A percentile compares a stretch with the other conserved stretches of the same genome.
These are phyloP conservation scores for Microbotryomycetes sp. DNA, from an alignment of 1,284 basidiomycete genomes.

Conservation along the genomic window DNA sequence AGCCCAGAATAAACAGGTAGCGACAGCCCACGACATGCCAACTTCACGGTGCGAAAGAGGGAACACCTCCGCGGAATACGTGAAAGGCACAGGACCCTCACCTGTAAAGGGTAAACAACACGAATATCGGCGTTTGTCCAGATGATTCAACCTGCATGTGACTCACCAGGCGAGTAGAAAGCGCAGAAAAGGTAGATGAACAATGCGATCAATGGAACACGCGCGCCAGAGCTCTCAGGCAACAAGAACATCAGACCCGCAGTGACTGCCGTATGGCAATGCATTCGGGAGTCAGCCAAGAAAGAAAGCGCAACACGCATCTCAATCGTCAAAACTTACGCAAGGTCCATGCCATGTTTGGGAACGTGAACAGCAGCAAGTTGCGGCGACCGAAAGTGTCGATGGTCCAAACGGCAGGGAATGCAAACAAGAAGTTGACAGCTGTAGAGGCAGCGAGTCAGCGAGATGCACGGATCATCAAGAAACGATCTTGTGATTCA, in stretches of 20 bases:
- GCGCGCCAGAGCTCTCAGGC: neutral
- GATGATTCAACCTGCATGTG: too few relatives aligned
- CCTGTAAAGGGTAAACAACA: too few relatives aligned
- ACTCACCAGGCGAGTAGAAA: neutral
- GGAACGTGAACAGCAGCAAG: conserved; percentile 43
- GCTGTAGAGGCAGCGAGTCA: neutral
- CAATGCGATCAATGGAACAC: neutral
- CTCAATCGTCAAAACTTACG: neutral
- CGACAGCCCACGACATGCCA: conserved; percentile 52
- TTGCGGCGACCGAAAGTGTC: conserved; percentile 42
- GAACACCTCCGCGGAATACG: conserved; percentile 49
- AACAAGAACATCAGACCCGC: neutral
- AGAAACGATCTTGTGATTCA: neutral
- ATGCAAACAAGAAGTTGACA: conserved; percentile 36
- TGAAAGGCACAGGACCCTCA: conserved; percentile 61
- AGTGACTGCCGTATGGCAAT: neutral
- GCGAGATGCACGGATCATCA: neutral
- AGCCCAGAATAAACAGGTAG: conserved; percentile 51
- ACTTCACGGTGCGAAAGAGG: conserved; percentile 48
- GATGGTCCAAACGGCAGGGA: conserved; percentile 41
- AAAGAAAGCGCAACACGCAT: neutral
- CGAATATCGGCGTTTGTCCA: too few relatives aligned
- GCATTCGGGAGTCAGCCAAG: too few relatives aligned
- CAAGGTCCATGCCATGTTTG: conserved; percentile 43
- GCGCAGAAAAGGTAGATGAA: neutral